Base-by-base conservation (phyloP, 2,329 filamentous ascomycete genomes). In the Cladorrhinum sp. region DNA sequence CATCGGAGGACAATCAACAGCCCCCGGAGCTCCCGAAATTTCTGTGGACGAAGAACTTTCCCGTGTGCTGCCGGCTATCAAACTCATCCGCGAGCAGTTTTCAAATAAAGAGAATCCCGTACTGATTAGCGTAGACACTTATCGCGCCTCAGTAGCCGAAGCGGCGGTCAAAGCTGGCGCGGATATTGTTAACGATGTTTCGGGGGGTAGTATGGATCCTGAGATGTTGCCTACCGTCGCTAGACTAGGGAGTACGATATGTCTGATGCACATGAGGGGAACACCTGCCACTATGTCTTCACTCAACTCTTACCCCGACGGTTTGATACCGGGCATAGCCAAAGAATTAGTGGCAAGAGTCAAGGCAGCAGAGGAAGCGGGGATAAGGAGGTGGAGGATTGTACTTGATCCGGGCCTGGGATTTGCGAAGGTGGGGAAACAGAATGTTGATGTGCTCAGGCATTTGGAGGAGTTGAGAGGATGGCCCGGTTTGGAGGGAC, bases 171-270 rank as follows among this genome's bases (percentile, higher is more conserved):
- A 79, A 24, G 90, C 88, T 3, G 95, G 95, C 55, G 93, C 93
- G 6, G 88, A 97, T 72, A 90, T 99, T 64, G 86, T 99, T 76
- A 99, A 99, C 76, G 95, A 99, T 74, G 87, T 99, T 36, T 96
- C 92, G 0, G 92, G 89, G 1, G 95, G 95, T 2, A 72, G 80
- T 3, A 79, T 96, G 55, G 95, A 98, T 72, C 77, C 84, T 0
- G 81, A 83, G 0, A 98, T 99, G 92, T 83, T 99, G 0, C 69
- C 86, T 13, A 92, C 90, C 0, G 88, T 93, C 64, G 93, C 91
- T 0, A 79, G 82, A 3, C 82, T 95, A 0, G 88, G 90, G 36
- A 91, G 88, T 68, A 92, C 92, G 2, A 86, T 97, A 29, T 84
- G 81, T 63, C 81, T 97, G 55, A 96, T 96, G 91, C 93, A 97